Evolutionary conservation across 176 grass and related monocot genomes (phyloP), one percentile per base, ranked within the genome.

Genomic region (Oryza officinalis): DNA sequence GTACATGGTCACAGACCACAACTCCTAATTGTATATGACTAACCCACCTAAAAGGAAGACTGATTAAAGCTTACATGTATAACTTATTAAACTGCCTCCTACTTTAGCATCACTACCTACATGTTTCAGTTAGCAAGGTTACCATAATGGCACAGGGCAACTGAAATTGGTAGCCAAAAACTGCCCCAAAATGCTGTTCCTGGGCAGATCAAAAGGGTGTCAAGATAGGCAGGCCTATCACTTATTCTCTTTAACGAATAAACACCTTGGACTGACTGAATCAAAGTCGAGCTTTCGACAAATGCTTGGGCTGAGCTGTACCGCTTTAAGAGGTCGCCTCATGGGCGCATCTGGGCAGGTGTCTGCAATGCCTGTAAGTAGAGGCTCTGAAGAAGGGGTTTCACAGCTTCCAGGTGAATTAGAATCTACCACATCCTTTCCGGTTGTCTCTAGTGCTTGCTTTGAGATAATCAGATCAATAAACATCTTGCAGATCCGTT

Each of bases 231-330:
- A 77, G 3, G n/a, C 13, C 33, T 20, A 15, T 76, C 79, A 65
- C 61, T 77, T 72, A 65, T 27, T 65, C 13, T 70, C 72, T 74
- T 75, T 30, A 49, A 10, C 46, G 3, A 69, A 54, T 22, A 74
- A 67, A 71, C 63, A 40, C 14, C 78, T 84, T 17, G 77, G 70
- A 20, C 46, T 83, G 23, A 50, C 75, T 18, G 81, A 40, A 50
- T 63, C 87, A 2, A 94, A 94, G 31, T 94, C 82, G 26, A 92
- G 88, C 87, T 94, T 92, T 32, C 87, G 75, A 60, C 93, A 92
- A 77, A 92, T 77, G 23, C 49, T 69, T 27, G 70, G 85, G 80
- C 73, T 82, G 6, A 90, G 88, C 49, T 80, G 88, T 12, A 63
- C 76, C 25, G 18, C 30, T 69, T 81, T 92, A 40, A n/a, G 41